Conservation (phyloP, 2,329 filamentous ascomycete species). For the Rhynchosporium graminicola region DNA sequence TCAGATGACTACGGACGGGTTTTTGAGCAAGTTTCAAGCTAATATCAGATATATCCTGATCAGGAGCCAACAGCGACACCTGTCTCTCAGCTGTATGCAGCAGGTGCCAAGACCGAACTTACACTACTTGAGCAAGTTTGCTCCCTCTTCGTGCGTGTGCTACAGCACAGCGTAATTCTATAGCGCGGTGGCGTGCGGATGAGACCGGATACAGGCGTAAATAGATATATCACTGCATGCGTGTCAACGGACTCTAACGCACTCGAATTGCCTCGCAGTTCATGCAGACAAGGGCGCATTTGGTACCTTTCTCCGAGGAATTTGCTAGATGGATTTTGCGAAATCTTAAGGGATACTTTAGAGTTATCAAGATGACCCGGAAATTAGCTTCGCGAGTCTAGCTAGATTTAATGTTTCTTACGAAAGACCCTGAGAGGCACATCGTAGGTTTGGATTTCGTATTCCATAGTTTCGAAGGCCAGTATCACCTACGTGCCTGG, state of each 20-base stretch:
- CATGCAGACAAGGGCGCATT: background rate
- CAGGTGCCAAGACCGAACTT: conserved; percentile 1
- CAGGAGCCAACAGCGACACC: background rate
- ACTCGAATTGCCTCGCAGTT: background rate
- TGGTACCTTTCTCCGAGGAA: too few relatives aligned
- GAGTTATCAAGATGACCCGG: too few relatives aligned
- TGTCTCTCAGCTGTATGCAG: background rate
- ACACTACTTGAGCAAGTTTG: conserved; percentile 11
- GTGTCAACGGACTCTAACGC: background rate
- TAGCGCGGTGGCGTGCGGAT: background rate
- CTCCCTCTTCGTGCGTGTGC: background rate
- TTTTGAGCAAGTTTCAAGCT: background rate
- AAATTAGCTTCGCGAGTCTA: too few relatives aligned
- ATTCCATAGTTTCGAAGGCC: too few relatives aligned
- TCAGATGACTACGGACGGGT: too few relatives aligned
- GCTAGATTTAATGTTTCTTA: too few relatives aligned
- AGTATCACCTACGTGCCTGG: too few relatives aligned
- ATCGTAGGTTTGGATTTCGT: too few relatives aligned
- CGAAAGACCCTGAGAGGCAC: too few relatives aligned
- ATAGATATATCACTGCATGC: background rate
- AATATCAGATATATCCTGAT: background rate
- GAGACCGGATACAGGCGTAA: background rate
- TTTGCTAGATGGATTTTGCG: too few relatives aligned
- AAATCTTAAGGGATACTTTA: too few relatives aligned
- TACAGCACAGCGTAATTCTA: background rate